Percentiles rank a stretch among this genome's conserved stretches.
These are phyloP conservation scores for Plicaturopsis crispa DNA, from an alignment of 768 basidiomycete species.

Conservation along the genomic window DNA sequence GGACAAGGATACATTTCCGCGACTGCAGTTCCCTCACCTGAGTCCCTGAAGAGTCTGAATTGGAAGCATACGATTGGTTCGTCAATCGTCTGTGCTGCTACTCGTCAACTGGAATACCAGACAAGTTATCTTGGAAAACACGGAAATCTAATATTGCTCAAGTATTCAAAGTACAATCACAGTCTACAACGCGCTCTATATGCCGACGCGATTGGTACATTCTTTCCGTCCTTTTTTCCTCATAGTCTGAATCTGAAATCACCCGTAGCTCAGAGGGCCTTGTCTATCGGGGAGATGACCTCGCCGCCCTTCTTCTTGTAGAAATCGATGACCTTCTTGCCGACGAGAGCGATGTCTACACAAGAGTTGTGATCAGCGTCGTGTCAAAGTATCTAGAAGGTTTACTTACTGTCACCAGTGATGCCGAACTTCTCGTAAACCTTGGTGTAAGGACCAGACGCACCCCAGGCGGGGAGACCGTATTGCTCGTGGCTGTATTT, in stretches of 20 bases:
- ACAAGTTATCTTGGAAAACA: too few species aligned
- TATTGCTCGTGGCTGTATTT: conserved; percentile 90
- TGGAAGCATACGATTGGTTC: not conserved
- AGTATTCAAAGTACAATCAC: too few species aligned
- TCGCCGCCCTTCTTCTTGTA: conserved; percentile 74
- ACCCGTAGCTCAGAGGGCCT: conserved; percentile 48
- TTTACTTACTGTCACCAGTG: conserved; percentile 58
- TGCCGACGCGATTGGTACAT: too few species aligned
- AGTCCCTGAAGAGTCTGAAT: not conserved
- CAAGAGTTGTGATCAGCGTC: conserved; percentile 6
- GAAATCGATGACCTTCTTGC: conserved; percentile 82
- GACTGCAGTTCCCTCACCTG: not conserved
- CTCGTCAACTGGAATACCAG: too few species aligned
- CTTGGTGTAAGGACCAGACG: conserved; percentile 84
- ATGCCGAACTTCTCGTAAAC: conserved; percentile 90
- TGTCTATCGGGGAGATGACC: conserved; percentile 68
- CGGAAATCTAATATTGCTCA: too few species aligned
- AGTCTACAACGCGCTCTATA: too few species aligned
- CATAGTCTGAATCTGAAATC: too few species aligned
- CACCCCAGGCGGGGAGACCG: conserved; percentile 72
- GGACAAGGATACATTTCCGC: too few species aligned
- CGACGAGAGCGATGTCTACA: conserved; percentile 67
- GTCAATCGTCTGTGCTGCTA: too few species aligned
- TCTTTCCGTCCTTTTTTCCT: not conserved
- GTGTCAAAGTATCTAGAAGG: conserved; percentile 1